Percentiles rank a stretch among this genome's conserved stretches.
Conservation (phyloP, 352 stramenopile species). For the Globisporangium camurandrum region DNA sequence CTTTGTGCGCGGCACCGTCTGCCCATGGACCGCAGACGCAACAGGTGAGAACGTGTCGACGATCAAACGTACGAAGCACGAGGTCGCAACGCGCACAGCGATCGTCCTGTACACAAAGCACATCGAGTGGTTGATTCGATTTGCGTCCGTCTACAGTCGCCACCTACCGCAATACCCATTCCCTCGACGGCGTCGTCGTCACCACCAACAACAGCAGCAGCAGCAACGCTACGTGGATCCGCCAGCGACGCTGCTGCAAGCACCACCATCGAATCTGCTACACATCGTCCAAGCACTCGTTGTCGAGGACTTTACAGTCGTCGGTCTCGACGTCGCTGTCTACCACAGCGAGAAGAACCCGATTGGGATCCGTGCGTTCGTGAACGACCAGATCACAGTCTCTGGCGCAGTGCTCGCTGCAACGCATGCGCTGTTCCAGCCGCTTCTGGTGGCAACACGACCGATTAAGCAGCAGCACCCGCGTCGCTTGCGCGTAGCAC, state of each 20-base stretch:
- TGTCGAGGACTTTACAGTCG: conserved; percentile 51
- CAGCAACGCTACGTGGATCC: not conserved
- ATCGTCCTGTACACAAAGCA: conserved; percentile 71
- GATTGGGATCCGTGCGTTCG: conserved; percentile 51
- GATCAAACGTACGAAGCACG: conserved; percentile 32
- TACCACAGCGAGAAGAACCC: conserved; percentile 66
- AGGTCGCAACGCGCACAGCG: conserved; percentile 45
- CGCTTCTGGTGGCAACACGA: not conserved
- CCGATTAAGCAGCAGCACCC: conserved; percentile 6
- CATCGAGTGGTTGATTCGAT: conserved; percentile 66
- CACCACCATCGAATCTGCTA: conserved; percentile 13
- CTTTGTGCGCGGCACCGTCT: conserved; percentile 39
- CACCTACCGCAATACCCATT: conserved; percentile 22
- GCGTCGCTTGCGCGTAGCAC: conserved; percentile 21
- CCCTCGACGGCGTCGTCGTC: conserved; percentile 5
- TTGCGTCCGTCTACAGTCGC: conserved; percentile 37
- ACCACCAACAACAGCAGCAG: no score
- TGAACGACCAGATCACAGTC: conserved; percentile 51
- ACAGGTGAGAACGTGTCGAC: conserved; percentile 5
- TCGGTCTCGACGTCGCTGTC: conserved; percentile 57
- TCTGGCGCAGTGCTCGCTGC: conserved; percentile 31
- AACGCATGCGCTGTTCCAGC: conserved; percentile 19
- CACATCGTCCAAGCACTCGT: conserved; percentile 31
- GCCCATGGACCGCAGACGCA: conserved; percentile 9
- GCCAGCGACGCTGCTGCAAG: not conserved